Conservation (phyloP, 306 rosid genomes). For the Elaeagnus macrophylla region DNA sequence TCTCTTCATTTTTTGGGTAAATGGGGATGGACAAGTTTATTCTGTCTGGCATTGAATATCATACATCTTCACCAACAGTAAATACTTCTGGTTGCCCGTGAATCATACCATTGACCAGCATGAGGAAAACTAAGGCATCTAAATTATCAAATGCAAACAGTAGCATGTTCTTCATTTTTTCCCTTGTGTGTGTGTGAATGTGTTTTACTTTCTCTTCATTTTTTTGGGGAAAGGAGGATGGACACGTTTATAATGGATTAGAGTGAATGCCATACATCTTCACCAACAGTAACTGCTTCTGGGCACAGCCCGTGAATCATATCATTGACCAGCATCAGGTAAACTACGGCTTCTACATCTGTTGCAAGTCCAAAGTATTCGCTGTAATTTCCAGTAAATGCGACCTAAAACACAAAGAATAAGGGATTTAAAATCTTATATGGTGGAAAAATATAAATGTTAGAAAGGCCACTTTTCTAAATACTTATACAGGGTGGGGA, state of each 20-base stretch:
- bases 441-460: neutral
- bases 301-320: constrained; percentile 92
- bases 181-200: too few relatives aligned
- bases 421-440: neutral
- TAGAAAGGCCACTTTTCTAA: too few relatives aligned
- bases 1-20: too few relatives aligned
- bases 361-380: constrained; percentile 87
- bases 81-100: constrained; percentile 91
- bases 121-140: constrained; percentile 83
- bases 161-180: too few relatives aligned
- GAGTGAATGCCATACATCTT: constrained; percentile 68
- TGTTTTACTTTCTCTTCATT: too few relatives aligned
- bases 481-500: too few relatives aligned
- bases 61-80: constrained; percentile 90
- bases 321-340: constrained; percentile 96
- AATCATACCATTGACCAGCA: constrained; percentile 93
- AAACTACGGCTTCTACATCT: constrained; percentile 87
- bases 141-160: constrained; percentile 22
- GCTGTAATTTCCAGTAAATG: constrained; percentile 80
- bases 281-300: constrained; percentile 81
- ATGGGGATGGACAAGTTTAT: too few relatives aligned
- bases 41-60: constrained; percentile 24
- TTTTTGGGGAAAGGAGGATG: too few relatives aligned
- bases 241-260: neutral
- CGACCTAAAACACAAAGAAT: constrained; percentile 38